Evolutionary conservation across 495 filamentous ascomycete genomes (phyloP).

Genomic region (Talaromyces nanjingensis): DNA sequence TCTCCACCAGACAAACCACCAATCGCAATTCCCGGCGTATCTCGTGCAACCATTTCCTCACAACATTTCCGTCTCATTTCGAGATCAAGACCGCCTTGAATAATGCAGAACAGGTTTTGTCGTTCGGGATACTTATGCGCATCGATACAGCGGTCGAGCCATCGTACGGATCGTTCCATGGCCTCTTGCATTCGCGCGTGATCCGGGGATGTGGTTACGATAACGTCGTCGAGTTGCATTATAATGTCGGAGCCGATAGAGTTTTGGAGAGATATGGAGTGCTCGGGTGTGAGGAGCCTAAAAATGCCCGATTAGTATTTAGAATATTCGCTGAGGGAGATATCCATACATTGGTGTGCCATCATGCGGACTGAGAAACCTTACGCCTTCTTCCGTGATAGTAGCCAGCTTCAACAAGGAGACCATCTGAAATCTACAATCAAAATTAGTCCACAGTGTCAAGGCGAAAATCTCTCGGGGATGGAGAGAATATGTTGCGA

Average conservation of each 20-base stretch:
- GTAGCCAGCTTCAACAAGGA: slow-evolving; percentile 88
- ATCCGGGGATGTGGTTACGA: slow-evolving; percentile 91
- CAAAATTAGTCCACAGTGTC: not conserved
- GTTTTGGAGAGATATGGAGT: slow-evolving; percentile 94
- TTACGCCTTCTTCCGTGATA: slow-evolving; percentile 91
- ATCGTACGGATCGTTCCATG: slow-evolving; percentile 94
- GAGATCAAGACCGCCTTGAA: slow-evolving; percentile 92
- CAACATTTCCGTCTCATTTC: slow-evolving; percentile 80
- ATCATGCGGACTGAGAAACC: slow-evolving; percentile 91
- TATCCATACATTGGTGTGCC: slow-evolving; percentile 73
- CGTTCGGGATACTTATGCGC: slow-evolving; percentile 76
- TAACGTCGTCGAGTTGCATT: slow-evolving; percentile 98
- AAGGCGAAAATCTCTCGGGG: not conserved
- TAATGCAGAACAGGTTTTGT: slow-evolving; percentile 98
- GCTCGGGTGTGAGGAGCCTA: slow-evolving; percentile 88
- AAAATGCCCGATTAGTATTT: not conserved
- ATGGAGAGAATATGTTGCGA: not conserved
- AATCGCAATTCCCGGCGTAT: slow-evolving; percentile 95
- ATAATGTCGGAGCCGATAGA: slow-evolving; percentile 98
- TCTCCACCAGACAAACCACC: slow-evolving; percentile 88
- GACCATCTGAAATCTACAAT: slow-evolving; percentile 91
- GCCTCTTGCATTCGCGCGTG: slow-evolving; percentile 80
- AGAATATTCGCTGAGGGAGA: not conserved
- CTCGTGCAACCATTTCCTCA: slow-evolving; percentile 79
- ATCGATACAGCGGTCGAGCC: slow-evolving; percentile 93